These are phyloP conservation scores for Backusella parvicylindrica DNA, from an alignment of 192 early-diverging fungal genomes.

Conservation along the genomic window DNA sequence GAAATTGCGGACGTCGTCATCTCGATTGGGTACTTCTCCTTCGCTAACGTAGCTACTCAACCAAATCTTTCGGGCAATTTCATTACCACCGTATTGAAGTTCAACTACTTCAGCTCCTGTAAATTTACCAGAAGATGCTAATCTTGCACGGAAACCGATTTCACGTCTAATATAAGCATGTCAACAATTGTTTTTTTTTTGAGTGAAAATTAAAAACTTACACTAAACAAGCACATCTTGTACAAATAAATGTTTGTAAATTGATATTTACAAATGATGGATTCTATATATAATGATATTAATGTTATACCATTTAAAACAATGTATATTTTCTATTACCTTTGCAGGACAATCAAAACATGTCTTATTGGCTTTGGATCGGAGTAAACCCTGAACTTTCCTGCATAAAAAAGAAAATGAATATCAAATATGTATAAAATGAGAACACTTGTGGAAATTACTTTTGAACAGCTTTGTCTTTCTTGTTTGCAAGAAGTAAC, in stretches of 20 bases:
- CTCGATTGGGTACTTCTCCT: not conserved
- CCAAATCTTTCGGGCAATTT: not conserved
- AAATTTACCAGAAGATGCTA: not conserved
- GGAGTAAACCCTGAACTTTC: not conserved
- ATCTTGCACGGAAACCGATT: not conserved
- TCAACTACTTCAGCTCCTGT: not conserved
- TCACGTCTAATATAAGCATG: not conserved
- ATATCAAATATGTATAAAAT: not conserved
- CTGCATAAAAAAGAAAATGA: not conserved
- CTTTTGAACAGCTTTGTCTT: conserved; percentile 1
- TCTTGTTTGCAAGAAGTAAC: not conserved
- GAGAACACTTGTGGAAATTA: not conserved
- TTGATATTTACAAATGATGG: conserved; percentile 3
- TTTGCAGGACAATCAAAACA: conserved; percentile 3
- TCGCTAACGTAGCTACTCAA: not conserved
- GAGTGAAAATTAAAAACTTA: not conserved
- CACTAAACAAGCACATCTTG: not conserved
- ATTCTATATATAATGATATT: not conserved
- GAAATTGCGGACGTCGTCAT: not conserved
- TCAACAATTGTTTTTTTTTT: not conserved
- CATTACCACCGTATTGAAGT: not conserved
- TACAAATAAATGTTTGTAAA: not conserved
- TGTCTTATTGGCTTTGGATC: not conserved
- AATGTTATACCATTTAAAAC: not conserved
- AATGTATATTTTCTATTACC: not conserved